A percentile compares a stretch with the other conserved stretches of the same genome.
Evolutionary conservation across 176 grass and related monocot species (phyloP).

Genomic region (Bolboschoenus planiculmis): DNA sequence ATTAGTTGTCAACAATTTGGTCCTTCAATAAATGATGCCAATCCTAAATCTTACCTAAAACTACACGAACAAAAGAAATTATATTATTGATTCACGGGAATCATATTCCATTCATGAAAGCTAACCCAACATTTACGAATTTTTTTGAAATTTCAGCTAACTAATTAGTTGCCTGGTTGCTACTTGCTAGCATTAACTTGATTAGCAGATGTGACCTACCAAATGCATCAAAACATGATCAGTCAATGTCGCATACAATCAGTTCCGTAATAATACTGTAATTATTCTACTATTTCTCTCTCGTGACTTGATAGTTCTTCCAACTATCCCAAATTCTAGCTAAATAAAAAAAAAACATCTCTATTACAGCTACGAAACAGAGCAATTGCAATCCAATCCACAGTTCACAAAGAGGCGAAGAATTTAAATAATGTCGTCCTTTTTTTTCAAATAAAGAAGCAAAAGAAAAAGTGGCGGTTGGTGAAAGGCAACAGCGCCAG

Average conservation of each 20-base stretch:
- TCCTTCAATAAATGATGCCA: no score
- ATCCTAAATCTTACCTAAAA: no score
- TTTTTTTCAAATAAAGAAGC: not conserved
- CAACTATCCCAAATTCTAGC: not conserved
- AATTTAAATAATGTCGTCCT: not conserved
- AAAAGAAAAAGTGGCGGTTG: not conserved
- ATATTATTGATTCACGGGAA: not conserved
- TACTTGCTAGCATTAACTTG: not conserved
- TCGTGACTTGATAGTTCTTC: not conserved
- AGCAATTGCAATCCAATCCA: not conserved
- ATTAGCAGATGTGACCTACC: not conserved
- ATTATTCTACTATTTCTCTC: no score
- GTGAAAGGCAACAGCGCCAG: not conserved
- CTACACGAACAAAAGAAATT: not conserved
- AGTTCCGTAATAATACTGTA: no score
- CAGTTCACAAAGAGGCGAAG: not conserved
- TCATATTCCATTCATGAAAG: not conserved
- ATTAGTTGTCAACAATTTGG: no score
- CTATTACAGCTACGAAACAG: not conserved
- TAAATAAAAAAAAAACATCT: no score
- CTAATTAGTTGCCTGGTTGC: not conserved
- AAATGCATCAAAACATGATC: not conserved
- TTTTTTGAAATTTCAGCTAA: not conserved
- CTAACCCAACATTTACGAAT: not conserved
- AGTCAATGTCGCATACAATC: not conserved